phyloP scores from a whole-genome alignment of 1,139 yeast species.

The Candida sp. region DNA sequence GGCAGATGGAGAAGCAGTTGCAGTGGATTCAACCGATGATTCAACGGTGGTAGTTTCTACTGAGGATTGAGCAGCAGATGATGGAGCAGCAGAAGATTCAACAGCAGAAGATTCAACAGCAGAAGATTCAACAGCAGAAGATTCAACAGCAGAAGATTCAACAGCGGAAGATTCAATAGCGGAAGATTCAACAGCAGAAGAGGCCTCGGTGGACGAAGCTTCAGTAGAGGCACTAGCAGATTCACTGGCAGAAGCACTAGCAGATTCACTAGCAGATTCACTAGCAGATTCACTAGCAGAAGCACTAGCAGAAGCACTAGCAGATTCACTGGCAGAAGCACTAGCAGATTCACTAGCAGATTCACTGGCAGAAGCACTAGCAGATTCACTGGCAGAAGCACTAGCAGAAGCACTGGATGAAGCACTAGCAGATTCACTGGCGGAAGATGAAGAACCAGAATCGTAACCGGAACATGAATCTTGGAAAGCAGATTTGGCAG shows the following conservation, averaged over 20 bases:
- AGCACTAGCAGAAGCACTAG: constrained; percentile 4
- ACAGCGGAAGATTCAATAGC: constrained; percentile 8
- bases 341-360: constrained; percentile 11
- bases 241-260: constrained; percentile 1
- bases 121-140: constrained; percentile 3
- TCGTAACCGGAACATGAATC: constrained; percentile 45
- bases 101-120: constrained; percentile 11
- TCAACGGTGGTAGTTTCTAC: constrained; percentile 6
- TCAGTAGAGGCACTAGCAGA: constrained; percentile 3
- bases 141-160: constrained; percentile 4
- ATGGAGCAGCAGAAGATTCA: constrained; percentile 8
- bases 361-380: constrained; percentile 7
- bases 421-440: constrained; percentile 19
- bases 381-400: constrained; percentile 20
- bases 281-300: constrained; percentile 5
- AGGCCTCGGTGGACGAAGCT: constrained; percentile 10
- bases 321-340: constrained; percentile 5
- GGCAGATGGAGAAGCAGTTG: constrained; percentile 1
- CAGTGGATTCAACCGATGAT: constrained; percentile 5
- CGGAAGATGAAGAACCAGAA: constrained; percentile 16
- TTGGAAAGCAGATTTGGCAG: constrained; percentile 58
- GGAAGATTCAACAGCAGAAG: constrained; percentile 13
- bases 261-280: constrained; percentile 4
- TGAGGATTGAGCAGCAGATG: constrained; percentile 5
- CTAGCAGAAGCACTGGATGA: constrained; percentile 16